Base-by-base conservation (phyloP, 2,329 filamentous ascomycete species). In the Hypoxylon sp. region DNA sequence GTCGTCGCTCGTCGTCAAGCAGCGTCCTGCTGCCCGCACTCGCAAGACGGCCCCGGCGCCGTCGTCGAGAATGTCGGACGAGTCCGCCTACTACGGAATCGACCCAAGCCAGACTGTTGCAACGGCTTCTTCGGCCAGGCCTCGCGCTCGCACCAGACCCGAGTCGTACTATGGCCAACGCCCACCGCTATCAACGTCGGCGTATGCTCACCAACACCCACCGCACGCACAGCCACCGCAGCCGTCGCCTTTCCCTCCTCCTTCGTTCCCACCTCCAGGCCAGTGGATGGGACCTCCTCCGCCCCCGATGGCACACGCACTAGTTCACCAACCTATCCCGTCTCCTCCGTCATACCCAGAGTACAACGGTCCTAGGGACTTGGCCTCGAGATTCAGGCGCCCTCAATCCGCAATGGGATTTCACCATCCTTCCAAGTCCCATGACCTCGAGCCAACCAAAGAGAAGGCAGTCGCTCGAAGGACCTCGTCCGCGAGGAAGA, bases 341-440 rank as follows among this genome's bases (percentile, higher is more conserved):
- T 56, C 56, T 35, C 33, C 62, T 23, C 23, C 48, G 9, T 6
- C 7, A 4, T 64, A 63, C 18, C 38, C 37, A 8, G 67, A 67
- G 15, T 58, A 56, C 38, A 48, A 63, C 13, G 54, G 29, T 21
- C 46, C 43, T 47, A 60, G 52, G 54, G 67, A 59, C 18, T 60
- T 67, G 38, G 67, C 67, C n/a, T 63, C 68, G 27, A 67, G 72
- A 13, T 73, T 72, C 41, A 62, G 62, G 35, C 61, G 77, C 11
- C 76, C 77, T 3, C 70, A 72, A 37, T 78, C 77, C 1, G 70
- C 77, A 0, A 78, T 79, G 70, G 78, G 74, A 10, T 78, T 72
- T 52, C 74, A 70, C 63, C 48, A 69, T 63, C 38, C 68, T 10
- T 74, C 74, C 0, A 79, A 77, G 49, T 70, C 73, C 2, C 74